These are phyloP conservation scores for Pythium aristosporum DNA, from an alignment of 352 stramenopile species.

Conservation along the genomic window DNA sequence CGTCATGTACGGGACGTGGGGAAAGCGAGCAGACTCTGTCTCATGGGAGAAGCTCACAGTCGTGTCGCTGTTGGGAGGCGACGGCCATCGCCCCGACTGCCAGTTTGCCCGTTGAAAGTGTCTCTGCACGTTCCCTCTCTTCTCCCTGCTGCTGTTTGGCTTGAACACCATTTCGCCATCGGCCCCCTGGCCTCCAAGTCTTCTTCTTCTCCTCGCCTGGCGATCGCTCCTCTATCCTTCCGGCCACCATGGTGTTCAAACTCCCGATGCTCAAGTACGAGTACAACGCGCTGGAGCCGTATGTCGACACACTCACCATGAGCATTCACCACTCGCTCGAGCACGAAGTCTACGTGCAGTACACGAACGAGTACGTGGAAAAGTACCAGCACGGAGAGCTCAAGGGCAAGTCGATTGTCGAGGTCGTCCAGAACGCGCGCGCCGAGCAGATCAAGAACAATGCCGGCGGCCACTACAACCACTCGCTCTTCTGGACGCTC, in stretches of 20 bases:
- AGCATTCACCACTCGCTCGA: conserved; percentile 61
- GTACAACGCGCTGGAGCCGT: conserved; percentile 58
- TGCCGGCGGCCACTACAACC: conserved; percentile 40
- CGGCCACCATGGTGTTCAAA: conserved; percentile 34
- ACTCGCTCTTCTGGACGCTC: conserved; percentile 75
- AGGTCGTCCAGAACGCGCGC: conserved; percentile 35
- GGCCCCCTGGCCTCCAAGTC: not conserved
- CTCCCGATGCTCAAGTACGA: conserved; percentile 46
- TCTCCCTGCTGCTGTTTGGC: not conserved
- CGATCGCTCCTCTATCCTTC: not conserved
- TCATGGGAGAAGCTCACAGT: not conserved
- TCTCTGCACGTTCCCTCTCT: not conserved
- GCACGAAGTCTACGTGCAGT: conserved; percentile 46
- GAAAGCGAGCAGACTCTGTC: not conserved
- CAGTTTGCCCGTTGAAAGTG: not conserved
- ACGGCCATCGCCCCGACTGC: not conserved
- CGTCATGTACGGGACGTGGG: not conserved
- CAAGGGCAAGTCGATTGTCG: conserved; percentile 32
- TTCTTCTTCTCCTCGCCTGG: not conserved
- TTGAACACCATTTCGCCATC: not conserved
- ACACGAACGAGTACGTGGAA: conserved; percentile 37
- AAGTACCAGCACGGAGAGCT: conserved; percentile 43
- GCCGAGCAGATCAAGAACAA: conserved; percentile 37
- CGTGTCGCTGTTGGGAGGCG: not conserved
- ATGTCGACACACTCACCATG: conserved; percentile 52